These are phyloP conservation scores for Pseudoperonospora humuli DNA, from an alignment of 352 stramenopile genomes.

Conservation along the genomic window DNA sequence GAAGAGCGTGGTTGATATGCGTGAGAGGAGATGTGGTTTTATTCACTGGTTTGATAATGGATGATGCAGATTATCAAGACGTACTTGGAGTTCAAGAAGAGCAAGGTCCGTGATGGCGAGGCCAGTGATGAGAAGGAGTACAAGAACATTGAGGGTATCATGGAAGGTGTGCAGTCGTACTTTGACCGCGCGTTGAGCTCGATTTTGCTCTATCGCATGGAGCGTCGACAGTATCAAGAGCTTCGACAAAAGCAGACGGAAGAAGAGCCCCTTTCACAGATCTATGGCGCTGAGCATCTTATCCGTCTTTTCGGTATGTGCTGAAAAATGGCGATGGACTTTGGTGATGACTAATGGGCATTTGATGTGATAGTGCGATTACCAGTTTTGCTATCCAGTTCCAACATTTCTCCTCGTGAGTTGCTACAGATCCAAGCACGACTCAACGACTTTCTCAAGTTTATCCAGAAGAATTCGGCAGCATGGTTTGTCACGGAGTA, in stretches of 20 bases:
- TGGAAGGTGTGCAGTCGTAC: constrained; percentile 82
- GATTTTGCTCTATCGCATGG: constrained; percentile 88
- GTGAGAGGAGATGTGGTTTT: not conserved
- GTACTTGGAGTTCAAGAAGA: constrained; percentile 71
- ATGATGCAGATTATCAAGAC: constrained; percentile 57
- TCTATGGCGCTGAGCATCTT: constrained; percentile 90
- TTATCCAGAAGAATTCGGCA: constrained; percentile 69
- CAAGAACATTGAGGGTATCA: constrained; percentile 78
- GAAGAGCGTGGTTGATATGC: not conserved
- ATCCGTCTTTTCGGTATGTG: constrained; percentile 83
- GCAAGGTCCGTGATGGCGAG: constrained; percentile 49
- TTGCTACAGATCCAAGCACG: constrained; percentile 57
- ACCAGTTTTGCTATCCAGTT: constrained; percentile 58
- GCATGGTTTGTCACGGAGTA: constrained; percentile 69
- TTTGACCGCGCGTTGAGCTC: constrained; percentile 86
- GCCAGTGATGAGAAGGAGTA: constrained; percentile 59
- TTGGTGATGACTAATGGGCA: not conserved
- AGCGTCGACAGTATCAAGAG: constrained; percentile 85
- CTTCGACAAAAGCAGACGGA: constrained; percentile 46
- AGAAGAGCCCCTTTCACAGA: constrained; percentile 67
- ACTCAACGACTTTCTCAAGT: constrained; percentile 82
- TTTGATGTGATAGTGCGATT: constrained; percentile 53
- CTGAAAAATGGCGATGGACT: no score
- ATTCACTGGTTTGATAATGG: not conserved
- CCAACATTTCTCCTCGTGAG: constrained; percentile 50